These are phyloP conservation scores for Periglandula ipomoeae DNA, from an alignment of 2,329 filamentous ascomycete genomes.

Conservation along the genomic window DNA sequence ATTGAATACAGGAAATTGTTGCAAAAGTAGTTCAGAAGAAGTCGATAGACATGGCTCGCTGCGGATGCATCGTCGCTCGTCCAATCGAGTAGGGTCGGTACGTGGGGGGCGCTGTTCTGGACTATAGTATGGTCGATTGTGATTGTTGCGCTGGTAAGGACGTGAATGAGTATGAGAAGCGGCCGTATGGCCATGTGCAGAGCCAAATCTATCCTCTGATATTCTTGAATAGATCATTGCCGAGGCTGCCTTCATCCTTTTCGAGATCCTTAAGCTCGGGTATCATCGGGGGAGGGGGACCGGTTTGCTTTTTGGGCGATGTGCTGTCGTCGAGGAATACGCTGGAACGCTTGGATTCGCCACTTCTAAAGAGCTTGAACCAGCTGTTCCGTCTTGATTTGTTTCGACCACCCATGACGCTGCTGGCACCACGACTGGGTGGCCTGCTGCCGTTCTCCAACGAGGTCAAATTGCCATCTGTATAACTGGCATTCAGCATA, in stretches of 20 bases:
- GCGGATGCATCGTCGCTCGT: constrained; percentile 18
- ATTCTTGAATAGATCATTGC: constrained; percentile 48
- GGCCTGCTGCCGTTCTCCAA: constrained; percentile 33
- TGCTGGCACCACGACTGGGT: constrained; percentile 39
- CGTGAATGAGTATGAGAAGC: not conserved
- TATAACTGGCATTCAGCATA: constrained; percentile 44
- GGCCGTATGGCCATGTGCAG: not conserved
- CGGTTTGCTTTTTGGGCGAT: constrained; percentile 27
- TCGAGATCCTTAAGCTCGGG: constrained; percentile 46
- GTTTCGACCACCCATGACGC: constrained; percentile 42
- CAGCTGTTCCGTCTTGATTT: constrained; percentile 48
- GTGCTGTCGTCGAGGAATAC: constrained; percentile 29
- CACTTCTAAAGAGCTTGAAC: constrained; percentile 44
- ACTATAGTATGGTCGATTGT: not conserved
- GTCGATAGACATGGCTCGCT: constrained; percentile 7
- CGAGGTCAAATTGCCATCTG: constrained; percentile 37
- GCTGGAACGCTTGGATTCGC: constrained; percentile 32
- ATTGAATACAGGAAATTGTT: constrained; percentile 3
- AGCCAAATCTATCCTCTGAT: constrained; percentile 37
- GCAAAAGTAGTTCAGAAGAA: constrained; percentile 9
- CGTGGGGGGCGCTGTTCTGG: not conserved
- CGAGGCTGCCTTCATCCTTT: constrained; percentile 37
- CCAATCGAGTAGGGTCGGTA: constrained; percentile 12
- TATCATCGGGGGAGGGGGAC: constrained; percentile 52
- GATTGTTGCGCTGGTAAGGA: not conserved